These are phyloP conservation scores for Allium cepa DNA, from an alignment of 106 monocot species.

Conservation along the genomic window DNA sequence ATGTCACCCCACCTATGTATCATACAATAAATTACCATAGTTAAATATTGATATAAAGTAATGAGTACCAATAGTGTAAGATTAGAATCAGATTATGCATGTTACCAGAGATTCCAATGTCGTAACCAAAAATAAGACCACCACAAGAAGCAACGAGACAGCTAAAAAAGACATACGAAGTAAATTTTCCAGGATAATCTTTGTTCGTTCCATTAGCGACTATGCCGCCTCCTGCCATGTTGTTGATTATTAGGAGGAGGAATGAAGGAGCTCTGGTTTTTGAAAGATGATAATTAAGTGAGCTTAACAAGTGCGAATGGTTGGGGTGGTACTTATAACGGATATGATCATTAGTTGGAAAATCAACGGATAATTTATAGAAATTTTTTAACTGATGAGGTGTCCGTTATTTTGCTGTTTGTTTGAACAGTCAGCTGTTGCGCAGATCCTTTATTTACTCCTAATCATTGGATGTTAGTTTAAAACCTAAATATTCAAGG, in stretches of 20 bases:
- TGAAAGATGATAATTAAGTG: too few relatives aligned
- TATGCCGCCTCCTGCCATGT: constrained; percentile 5
- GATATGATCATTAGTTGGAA: too few relatives aligned
- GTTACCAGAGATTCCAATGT: constrained; percentile 11
- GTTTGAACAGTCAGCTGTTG: too few relatives aligned
- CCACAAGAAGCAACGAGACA: constrained; percentile 11
- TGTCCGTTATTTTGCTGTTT: too few relatives aligned
- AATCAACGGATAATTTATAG: too few relatives aligned
- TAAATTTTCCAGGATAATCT: constrained; percentile 12
- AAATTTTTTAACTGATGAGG: too few relatives aligned
- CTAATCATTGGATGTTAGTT: too few relatives aligned
- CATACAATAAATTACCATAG: neutral
- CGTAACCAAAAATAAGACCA: constrained; percentile 15
- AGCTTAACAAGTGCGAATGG: too few relatives aligned
- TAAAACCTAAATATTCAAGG: too few relatives aligned
- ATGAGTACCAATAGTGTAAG: neutral
- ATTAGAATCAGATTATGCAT: neutral
- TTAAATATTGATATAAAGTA: neutral
- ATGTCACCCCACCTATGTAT: constrained; percentile 17
- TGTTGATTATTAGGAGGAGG: neutral
- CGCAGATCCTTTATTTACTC: too few relatives aligned
- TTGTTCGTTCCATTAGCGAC: neutral
- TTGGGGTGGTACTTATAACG: too few relatives aligned
- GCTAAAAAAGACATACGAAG: constrained; percentile 1
- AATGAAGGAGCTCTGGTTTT: too few relatives aligned